Evolutionary conservation across 2,329 filamentous ascomycete species (phyloP).

Genomic region (Rutstroemia sp.): DNA sequence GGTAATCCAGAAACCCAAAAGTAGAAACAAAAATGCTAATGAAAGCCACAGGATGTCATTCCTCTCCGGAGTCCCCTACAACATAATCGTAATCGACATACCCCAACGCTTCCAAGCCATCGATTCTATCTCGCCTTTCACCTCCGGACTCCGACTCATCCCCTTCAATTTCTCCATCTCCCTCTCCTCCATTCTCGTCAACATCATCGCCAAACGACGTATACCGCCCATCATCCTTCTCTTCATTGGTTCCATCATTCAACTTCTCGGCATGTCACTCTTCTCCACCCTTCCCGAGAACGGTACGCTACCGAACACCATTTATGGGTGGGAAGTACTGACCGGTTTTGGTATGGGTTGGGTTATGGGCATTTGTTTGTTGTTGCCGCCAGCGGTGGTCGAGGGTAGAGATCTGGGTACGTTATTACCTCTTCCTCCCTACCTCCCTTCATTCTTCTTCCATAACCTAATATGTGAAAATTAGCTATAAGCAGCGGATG

Average conservation of each 20-base stretch:
- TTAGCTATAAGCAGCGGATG: not conserved
- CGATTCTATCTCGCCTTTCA: not conserved
- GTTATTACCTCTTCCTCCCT: not conserved
- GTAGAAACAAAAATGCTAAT: not conserved
- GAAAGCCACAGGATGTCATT: not conserved
- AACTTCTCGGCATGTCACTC: not conserved
- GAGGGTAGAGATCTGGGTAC: not conserved
- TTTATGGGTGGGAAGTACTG: not conserved
- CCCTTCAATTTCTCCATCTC: not conserved
- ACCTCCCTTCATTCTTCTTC: not conserved
- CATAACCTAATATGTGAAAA: not conserved
- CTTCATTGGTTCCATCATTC: not conserved
- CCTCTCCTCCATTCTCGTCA: not conserved
- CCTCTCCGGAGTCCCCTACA: not conserved
- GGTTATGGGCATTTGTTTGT: not conserved
- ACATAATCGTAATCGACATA: not conserved
- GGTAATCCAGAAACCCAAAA: not conserved
- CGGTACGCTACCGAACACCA: not conserved
- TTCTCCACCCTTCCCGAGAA: not conserved
- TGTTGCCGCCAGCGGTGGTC: not conserved
- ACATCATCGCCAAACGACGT: not conserved
- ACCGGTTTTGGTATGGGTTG: slow-evolving; percentile 35
- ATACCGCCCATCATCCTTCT: not conserved
- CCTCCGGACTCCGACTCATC: not conserved
- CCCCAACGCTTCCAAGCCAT: not conserved